phyloP scores from a whole-genome alignment of 2,329 filamentous ascomycete genomes.

The Esteya vermicola region DNA sequence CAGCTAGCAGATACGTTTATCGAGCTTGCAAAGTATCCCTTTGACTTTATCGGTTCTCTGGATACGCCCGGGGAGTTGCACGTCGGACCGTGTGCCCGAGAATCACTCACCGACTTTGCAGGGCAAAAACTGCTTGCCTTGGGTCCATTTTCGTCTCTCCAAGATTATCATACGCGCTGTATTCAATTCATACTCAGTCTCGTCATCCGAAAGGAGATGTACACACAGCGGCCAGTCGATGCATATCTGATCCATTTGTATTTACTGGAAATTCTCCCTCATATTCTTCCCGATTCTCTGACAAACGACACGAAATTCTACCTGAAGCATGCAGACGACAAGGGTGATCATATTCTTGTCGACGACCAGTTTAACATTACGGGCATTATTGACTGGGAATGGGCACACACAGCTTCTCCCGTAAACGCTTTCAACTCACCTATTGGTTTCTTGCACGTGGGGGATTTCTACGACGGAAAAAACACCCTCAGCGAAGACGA shows the following conservation, averaged over 20 bases:
- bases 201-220: too few relatives aligned
- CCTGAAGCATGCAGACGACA: constrained; percentile 26
- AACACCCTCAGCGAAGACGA: constrained; percentile 24
- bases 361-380: constrained; percentile 30
- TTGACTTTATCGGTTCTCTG: neutral
- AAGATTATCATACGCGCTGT: neutral
- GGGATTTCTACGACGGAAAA: constrained; percentile 23
- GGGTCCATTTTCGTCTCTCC: neutral
- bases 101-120: neutral
- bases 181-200: too few relatives aligned
- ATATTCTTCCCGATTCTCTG: too few relatives aligned
- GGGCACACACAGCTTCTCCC: constrained; percentile 20
- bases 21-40: neutral
- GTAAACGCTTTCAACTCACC: constrained; percentile 26
- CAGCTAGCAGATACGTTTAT: neutral
- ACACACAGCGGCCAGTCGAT: too few relatives aligned
- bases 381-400: constrained; percentile 32
- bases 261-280: too few relatives aligned
- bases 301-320: too few relatives aligned
- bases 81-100: neutral
- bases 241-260: too few relatives aligned
- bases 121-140: neutral
- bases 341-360: constrained; percentile 18
- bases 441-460: constrained; percentile 22
- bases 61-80: neutral